Evolutionary conservation across 139 green algal genomes (phyloP).

Genomic region (Limnomonas spitsbergensis): DNA sequence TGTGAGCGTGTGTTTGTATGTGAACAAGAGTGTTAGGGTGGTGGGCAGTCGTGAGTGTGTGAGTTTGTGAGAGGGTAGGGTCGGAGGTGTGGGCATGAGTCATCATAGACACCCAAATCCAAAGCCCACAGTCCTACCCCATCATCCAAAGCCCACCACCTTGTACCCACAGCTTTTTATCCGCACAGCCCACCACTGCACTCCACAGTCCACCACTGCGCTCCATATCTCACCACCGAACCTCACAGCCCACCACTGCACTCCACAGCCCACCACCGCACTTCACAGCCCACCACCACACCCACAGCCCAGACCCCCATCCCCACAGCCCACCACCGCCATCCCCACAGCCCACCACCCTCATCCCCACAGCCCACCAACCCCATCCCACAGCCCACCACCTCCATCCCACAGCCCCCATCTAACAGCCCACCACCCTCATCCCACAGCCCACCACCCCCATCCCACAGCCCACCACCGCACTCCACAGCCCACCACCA

Average conservation of each 20-base stretch:
- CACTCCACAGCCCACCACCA: background rate
- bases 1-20: background rate
- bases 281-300: background rate
- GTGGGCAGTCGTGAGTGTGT: background rate
- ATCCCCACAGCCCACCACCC: too few species aligned
- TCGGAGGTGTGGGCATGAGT: too few species aligned
- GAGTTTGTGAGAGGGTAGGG: too few species aligned
- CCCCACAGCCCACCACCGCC: too few species aligned
- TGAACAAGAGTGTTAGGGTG: background rate
- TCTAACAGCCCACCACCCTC: background rate
- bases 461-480: background rate
- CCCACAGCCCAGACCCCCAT: too few species aligned
- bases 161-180: background rate
- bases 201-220: background rate
- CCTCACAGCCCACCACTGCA: background rate
- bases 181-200: background rate
- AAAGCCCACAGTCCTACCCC: too few species aligned
- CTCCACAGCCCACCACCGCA: background rate
- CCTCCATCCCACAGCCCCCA: background rate
- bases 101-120: too few species aligned
- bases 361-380: too few species aligned
- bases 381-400: background rate
- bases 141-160: too few species aligned
- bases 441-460: background rate
- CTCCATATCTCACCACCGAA: too few species aligned